Percentiles rank a stretch among this genome's conserved stretches.
Conservation (phyloP, 192 early-diverging fungal genomes). For the Lobosporangium transversale region DNA sequence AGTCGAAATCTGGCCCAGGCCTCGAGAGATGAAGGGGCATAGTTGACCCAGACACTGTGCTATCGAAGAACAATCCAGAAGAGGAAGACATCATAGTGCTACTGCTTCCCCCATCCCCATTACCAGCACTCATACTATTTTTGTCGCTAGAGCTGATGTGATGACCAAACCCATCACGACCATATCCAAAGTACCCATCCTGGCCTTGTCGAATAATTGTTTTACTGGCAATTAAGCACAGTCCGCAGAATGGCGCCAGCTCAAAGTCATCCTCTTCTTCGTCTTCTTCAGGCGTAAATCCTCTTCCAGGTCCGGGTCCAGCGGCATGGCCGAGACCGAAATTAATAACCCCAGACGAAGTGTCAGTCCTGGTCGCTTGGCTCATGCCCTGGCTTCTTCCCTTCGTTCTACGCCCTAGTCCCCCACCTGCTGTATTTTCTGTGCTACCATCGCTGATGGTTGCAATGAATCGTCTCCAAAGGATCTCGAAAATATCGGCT, state of each 20-base stretch:
- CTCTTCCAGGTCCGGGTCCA: no score
- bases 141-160: constrained; percentile 1
- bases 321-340: not conserved
- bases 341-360: not conserved
- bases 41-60: constrained; percentile 23
- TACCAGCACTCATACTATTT: no score
- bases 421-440: not conserved
- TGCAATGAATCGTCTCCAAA: constrained; percentile 39
- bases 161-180: constrained; percentile 39
- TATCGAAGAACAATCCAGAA: constrained; percentile 6
- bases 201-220: constrained; percentile 33
- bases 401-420: constrained; percentile 16
- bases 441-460: not conserved
- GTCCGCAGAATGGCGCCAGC: constrained; percentile 55
- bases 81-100: not conserved
- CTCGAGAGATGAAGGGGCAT: constrained; percentile 8
- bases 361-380: constrained; percentile 9
- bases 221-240: constrained; percentile 54
- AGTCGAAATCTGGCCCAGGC: constrained; percentile 35
- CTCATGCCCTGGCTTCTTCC: constrained; percentile 21
- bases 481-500: constrained; percentile 55
- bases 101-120: no score
- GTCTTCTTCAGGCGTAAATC: constrained; percentile 12
- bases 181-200: constrained; percentile 35
- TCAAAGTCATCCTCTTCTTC: constrained; percentile 56